Base-by-base conservation (phyloP, 139 green algal genomes). In the Pseudopediastrum boryanum region DNA sequence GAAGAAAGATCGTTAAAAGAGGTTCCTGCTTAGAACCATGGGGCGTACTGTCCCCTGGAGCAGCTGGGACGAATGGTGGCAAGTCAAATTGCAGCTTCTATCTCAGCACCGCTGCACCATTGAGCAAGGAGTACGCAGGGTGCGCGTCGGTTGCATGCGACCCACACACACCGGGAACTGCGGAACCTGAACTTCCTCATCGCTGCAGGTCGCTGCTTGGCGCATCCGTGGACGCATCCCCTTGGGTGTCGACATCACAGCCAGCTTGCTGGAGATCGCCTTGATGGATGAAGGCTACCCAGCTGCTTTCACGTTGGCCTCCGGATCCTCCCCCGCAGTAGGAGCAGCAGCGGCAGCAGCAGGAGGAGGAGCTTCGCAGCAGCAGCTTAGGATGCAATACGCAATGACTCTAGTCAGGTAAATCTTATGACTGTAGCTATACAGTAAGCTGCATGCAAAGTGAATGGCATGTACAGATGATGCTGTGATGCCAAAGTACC, bases 61-160 rank as follows among this genome's bases (percentile, higher is more conserved):
- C 10, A 78, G 61, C 44, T 96, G 92, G 92, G 84, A 85, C 8
- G 91, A 96, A 62, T 96, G 92, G 92, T 33, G 67, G n/a, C 9
- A 61, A 12, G 84, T 93, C 7, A 58, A 81, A 6, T 39, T 51
- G 1, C 76, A 73, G 61, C 79, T 95, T 6, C 77, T 89, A 27
- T 84, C 84, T 2, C 36, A n/a, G 39, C 69, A 54, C 12, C 13
- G 13, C 23, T 29, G 7, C 23, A 36, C 58, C 10, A 62, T 70
- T 43, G n/a, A 41, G 0, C 39, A 44, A 52, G 71, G 71, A 27
- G 69, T 78, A 48, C 36, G 33, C 5, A 66, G 71, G n/a, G 66
- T 74, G n/a, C 4, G 66, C 31, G 46, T 21, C 39, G 10, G 1
- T 50, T 44, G 29, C 27, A 0, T 43, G 1, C 0, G 13, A 10